These are phyloP conservation scores for Beauveria sp. DNA, from an alignment of 2,329 filamentous ascomycete genomes.

Conservation along the genomic window DNA sequence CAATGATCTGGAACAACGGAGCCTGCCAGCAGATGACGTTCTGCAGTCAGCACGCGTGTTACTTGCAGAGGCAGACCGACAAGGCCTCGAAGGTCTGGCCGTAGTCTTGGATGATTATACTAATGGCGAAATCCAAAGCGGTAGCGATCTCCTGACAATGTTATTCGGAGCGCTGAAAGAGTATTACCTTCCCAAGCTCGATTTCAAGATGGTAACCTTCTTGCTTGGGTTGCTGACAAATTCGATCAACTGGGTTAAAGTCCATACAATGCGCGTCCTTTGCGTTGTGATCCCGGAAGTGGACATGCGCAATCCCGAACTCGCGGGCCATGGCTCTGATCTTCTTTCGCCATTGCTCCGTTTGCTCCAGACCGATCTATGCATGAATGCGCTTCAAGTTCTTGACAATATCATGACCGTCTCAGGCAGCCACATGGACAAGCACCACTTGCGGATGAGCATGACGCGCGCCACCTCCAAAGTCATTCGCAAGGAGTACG, in stretches of 20 bases:
- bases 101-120: constrained; percentile 64
- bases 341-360: constrained; percentile 87
- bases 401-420: constrained; percentile 94
- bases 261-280: constrained; percentile 86
- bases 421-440: constrained; percentile 85
- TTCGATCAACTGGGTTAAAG: constrained; percentile 78
- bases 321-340: constrained; percentile 86
- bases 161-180: constrained; percentile 67
- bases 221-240: constrained; percentile 89
- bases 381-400: constrained; percentile 83
- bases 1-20: constrained; percentile 61
- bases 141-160: constrained; percentile 68
- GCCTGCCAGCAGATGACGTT: constrained; percentile 45
- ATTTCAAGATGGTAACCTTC: constrained; percentile 81
- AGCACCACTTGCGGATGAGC: constrained; percentile 93
- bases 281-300: constrained; percentile 79
- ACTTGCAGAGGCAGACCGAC: constrained; percentile 62
- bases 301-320: constrained; percentile 86
- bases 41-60: constrained; percentile 61
- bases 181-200: constrained; percentile 72
- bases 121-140: constrained; percentile 55
- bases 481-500: constrained; percentile 86
- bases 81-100: constrained; percentile 61
- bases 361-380: constrained; percentile 86
- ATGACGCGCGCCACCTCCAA: constrained; percentile 87